Evolutionary conservation across 2,329 filamentous ascomycete species (phyloP), one percentile per base, ranked within the genome.

Genomic region (Pestalotiopsis sp.): DNA sequence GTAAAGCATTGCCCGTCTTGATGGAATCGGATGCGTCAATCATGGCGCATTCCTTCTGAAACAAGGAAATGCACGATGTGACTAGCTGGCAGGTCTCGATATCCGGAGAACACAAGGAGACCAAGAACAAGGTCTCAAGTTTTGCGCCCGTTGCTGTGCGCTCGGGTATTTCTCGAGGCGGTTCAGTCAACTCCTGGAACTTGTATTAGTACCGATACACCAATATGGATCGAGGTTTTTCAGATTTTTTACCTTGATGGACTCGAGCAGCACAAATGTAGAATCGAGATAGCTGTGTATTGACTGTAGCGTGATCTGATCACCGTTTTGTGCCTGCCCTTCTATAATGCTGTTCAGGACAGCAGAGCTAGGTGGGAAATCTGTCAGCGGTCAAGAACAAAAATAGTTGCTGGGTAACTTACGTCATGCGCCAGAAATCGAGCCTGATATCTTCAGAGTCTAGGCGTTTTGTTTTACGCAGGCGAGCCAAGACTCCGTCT

Each of bases 51-150:
- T 91, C 89, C 67, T 91, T 86, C n/a, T 90, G 84, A 70, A 90
- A 88, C 1, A 90, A 79, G 4, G 84, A 84, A 66, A 92, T 88
- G 73, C 88, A 90, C 14, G 84, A 85, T 1, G 89, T 91, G 9
- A 91, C 89, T 14, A 89, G 80, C 72, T 90, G 89, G 73, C 90
- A 92, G 7, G 85, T 88, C 61, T 91, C 88, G 45, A 92, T 86
- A 69, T 91, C 88, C 6, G 89, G 84, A 17, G 90, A 91, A 74
- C 90, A 92, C 7, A 92, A 82, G 1, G 88, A 87, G 11, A 91
- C 85, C 4, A 92, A 79, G 56, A 92, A 84, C 1, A 89, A 82
- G 0, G 89, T 90, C 78, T 92, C 90, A 4, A 90, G 81, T 72
- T 85, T 89, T 6, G 83, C 85, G 4, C 83, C 84, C 14, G 87